Evolutionary conservation across 2,329 filamentous ascomycete genomes (phyloP).

Genomic region (Celoporthe dispersa): DNA sequence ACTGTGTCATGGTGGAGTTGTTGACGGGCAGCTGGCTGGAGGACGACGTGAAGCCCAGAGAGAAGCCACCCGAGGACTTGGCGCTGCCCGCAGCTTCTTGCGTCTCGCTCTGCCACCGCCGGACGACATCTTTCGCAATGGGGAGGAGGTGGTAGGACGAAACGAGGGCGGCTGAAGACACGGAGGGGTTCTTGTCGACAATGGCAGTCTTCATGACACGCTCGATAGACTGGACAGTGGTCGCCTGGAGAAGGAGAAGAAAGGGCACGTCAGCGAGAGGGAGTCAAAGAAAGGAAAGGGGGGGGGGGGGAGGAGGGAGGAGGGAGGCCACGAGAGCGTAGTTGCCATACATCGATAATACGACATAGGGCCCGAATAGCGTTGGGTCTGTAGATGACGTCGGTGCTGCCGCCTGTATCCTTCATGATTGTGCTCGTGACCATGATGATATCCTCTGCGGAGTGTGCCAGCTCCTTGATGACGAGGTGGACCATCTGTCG

Average conservation of each 20-base stretch:
- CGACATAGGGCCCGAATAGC: slow-evolving; percentile 93
- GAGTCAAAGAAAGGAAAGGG: slow-evolving; percentile 6
- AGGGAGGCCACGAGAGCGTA: background rate
- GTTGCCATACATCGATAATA: slow-evolving; percentile 84
- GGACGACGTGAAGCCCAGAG: slow-evolving; percentile 86
- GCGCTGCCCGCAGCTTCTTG: slow-evolving; percentile 91
- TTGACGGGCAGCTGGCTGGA: slow-evolving; percentile 76
- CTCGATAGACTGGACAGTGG: slow-evolving; percentile 96
- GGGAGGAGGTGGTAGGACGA: slow-evolving; percentile 98
- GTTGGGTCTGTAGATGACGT: slow-evolving; percentile 92
- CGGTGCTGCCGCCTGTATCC: slow-evolving; percentile 93
- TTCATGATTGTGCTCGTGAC: slow-evolving; percentile 99
- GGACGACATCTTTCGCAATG: slow-evolving; percentile 91
- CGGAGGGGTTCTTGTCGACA: slow-evolving; percentile 97
- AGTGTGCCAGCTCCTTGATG: slow-evolving; percentile 95
- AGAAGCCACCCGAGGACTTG: slow-evolving; percentile 89
- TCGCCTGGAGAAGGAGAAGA: slow-evolving; percentile 61
- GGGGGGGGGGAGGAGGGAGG: no score
- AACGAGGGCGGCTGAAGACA: slow-evolving; percentile 92
- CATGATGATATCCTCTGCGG: slow-evolving; percentile 99
- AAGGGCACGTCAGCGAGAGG: slow-evolving; percentile 30
- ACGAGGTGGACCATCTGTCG: slow-evolving; percentile 99
- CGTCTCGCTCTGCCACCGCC: slow-evolving; percentile 97
- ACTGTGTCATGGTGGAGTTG: slow-evolving; percentile 97
- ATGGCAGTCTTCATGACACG: slow-evolving; percentile 99